phyloP scores from a whole-genome alignment of 768 basidiomycete species.

The Plicaturopsis crispa region DNA sequence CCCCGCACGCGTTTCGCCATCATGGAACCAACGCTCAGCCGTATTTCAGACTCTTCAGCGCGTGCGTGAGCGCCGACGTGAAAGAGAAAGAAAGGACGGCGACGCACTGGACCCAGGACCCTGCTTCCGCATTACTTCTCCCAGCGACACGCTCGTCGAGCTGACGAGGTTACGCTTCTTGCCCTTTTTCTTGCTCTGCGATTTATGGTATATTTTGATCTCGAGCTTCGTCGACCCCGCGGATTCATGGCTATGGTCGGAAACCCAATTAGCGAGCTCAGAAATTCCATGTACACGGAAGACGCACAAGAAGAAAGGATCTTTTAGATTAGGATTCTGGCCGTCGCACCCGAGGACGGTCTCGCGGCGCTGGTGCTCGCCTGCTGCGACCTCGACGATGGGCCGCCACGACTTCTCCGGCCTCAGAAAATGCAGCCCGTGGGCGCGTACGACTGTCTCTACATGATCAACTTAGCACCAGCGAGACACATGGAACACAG shows the following conservation, averaged over 20 bases:
- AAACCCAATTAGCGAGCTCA: not conserved
- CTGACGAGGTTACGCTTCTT: constrained; percentile 53
- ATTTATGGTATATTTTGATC: constrained; percentile 49
- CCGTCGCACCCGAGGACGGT: constrained; percentile 58
- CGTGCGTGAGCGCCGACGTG: not conserved
- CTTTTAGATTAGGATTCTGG: constrained; percentile 60
- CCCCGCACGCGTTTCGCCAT: not conserved
- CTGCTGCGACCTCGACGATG: constrained; percentile 50
- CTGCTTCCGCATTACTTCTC: constrained; percentile 45
- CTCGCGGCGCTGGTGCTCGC: constrained; percentile 45
- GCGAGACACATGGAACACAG: not conserved
- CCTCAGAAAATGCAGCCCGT: constrained; percentile 34
- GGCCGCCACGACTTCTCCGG: constrained; percentile 64
- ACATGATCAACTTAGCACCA: not conserved
- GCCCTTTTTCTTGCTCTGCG: constrained; percentile 55
- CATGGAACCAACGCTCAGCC: constrained; percentile 32
- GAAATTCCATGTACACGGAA: not conserved
- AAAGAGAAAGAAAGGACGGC: not conserved
- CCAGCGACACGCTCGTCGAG: constrained; percentile 38
- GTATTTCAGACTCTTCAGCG: constrained; percentile 34
- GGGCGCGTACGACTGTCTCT: constrained; percentile 25
- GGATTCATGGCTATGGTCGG: constrained; percentile 28
- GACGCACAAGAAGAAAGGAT: constrained; percentile 47
- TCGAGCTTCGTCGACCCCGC: constrained; percentile 34
- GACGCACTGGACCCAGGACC: constrained; percentile 36